phyloP scores from a whole-genome alignment of 2,329 filamentous ascomycete species.

The Leptodontidium sp. region DNA sequence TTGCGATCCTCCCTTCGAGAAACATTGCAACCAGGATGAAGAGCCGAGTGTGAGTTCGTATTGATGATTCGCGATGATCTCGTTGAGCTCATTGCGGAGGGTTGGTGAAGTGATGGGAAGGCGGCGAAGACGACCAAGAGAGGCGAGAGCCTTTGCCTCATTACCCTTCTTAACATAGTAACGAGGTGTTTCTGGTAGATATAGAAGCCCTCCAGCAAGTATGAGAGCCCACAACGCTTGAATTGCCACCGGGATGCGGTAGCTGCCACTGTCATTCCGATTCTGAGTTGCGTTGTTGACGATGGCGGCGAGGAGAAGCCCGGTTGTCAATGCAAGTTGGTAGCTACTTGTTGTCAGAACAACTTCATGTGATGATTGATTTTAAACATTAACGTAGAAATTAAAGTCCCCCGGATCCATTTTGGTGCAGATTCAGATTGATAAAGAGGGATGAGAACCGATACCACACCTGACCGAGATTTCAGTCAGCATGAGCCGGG shows the following conservation, averaged over 20 bases:
- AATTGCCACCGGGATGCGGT: slow-evolving; percentile 65
- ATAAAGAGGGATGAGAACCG: too few species aligned
- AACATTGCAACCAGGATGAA: slow-evolving; percentile 61
- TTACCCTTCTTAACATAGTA: slow-evolving; percentile 71
- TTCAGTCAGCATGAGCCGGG: too few species aligned
- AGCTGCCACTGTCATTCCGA: slow-evolving; percentile 62
- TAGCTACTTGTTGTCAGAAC: slow-evolving; percentile 50
- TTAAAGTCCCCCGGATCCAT: slow-evolving; percentile 76
- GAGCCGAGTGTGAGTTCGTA: slow-evolving; percentile 64
- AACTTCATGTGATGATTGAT: too few species aligned
- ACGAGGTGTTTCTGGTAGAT: slow-evolving; percentile 78
- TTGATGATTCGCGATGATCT: slow-evolving; percentile 71
- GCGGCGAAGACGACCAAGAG: slow-evolving; percentile 68
- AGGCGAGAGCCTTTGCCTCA: slow-evolving; percentile 60
- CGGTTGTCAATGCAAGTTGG: slow-evolving; percentile 75
- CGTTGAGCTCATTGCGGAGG: slow-evolving; percentile 67
- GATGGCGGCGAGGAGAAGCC: slow-evolving; percentile 70
- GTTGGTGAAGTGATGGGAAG: slow-evolving; percentile 64
- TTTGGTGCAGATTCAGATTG: slow-evolving; percentile 59
- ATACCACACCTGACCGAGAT: too few species aligned
- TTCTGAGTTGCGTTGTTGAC: slow-evolving; percentile 69
- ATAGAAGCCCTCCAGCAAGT: slow-evolving; percentile 67
- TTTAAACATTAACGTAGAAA: slow-evolving; percentile 56
- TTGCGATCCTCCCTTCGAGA: slow-evolving; percentile 55
- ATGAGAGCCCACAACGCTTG: slow-evolving; percentile 62